phyloP scores from a whole-genome alignment of 768 basidiomycete genomes.

The Leccinum obscurum region DNA sequence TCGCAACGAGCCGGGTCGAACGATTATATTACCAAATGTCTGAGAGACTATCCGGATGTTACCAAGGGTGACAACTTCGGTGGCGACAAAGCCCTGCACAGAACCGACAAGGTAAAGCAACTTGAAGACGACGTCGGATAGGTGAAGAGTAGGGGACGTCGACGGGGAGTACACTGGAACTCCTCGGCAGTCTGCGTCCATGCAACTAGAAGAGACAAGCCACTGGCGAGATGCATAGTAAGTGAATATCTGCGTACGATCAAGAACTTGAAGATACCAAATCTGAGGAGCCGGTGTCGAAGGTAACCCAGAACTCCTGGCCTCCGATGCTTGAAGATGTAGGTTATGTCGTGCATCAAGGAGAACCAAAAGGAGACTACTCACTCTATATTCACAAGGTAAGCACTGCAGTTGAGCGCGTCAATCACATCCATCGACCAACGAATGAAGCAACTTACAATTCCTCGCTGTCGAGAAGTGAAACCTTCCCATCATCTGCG shows the following conservation, averaged over 20 bases:
- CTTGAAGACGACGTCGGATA: slow-evolving; percentile 40
- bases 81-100: slow-evolving; percentile 51
- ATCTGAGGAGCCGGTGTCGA: slow-evolving; percentile 62
- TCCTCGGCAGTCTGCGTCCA: slow-evolving; percentile 43
- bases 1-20: neutral
- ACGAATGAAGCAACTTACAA: slow-evolving; percentile 29
- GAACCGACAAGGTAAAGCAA: slow-evolving; percentile 54
- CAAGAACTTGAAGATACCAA: slow-evolving; percentile 35
- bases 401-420: slow-evolving; percentile 33
- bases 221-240: slow-evolving; percentile 37
- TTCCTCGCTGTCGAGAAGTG: slow-evolving; percentile 34
- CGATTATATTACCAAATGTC: slow-evolving; percentile 41
- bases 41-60: slow-evolving; percentile 46
- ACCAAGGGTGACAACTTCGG: slow-evolving; percentile 49
- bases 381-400: slow-evolving; percentile 40
- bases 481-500: slow-evolving; percentile 20
- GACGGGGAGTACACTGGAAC: slow-evolving; percentile 42
- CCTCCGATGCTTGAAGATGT: slow-evolving; percentile 38
- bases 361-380: neutral
- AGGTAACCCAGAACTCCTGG: slow-evolving; percentile 44
- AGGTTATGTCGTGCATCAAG: slow-evolving; percentile 1
- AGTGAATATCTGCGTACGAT: slow-evolving; percentile 3
- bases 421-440: neutral
- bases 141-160: slow-evolving; percentile 30
- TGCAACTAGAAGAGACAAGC: slow-evolving; percentile 50